Evolutionary conservation across 1,139 yeast genomes (phyloP).

Genomic region (Lodderomyces jiufengensis): DNA sequence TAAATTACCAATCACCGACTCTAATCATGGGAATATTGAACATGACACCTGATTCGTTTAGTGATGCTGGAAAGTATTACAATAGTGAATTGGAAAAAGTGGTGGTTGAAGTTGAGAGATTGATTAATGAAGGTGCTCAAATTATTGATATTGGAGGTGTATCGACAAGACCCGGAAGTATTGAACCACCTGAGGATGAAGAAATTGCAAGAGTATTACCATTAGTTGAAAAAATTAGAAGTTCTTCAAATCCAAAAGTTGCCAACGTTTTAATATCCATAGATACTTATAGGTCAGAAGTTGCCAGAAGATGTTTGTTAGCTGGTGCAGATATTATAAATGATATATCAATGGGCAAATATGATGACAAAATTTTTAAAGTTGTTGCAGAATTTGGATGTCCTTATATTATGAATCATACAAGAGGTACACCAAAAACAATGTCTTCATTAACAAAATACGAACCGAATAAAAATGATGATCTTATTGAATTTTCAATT

Average conservation of each 20-base stretch:
- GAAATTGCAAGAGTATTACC: slow-evolving; percentile 70
- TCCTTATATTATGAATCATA: slow-evolving; percentile 80
- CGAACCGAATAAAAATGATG: slow-evolving; percentile 37
- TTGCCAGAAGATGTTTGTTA: slow-evolving; percentile 64
- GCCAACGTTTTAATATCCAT: slow-evolving; percentile 58
- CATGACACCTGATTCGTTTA: slow-evolving; percentile 91
- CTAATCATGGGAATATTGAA: slow-evolving; percentile 82
- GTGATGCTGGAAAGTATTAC: slow-evolving; percentile 71
- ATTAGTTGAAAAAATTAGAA: slow-evolving; percentile 59
- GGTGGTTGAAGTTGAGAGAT: slow-evolving; percentile 36
- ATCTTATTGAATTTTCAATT: slow-evolving; percentile 34
- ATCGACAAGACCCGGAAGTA: slow-evolving; percentile 82
- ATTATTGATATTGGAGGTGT: slow-evolving; percentile 92
- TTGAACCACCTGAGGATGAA: slow-evolving; percentile 54
- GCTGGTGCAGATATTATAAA: slow-evolving; percentile 91
- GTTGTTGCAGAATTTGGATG: slow-evolving; percentile 68
- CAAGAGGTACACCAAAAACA: slow-evolving; percentile 75
- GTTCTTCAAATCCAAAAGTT: slow-evolving; percentile 25
- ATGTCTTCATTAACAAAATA: slow-evolving; percentile 67
- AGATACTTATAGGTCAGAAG: slow-evolving; percentile 77
- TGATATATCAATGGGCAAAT: slow-evolving; percentile 82
- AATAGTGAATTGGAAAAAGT: slow-evolving; percentile 25
- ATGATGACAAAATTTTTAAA: slow-evolving; percentile 60
- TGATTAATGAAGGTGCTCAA: slow-evolving; percentile 55
- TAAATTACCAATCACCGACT: slow-evolving; percentile 36